Conservation (phyloP, 306 rosid genomes). For the Crotalaria pallida region DNA sequence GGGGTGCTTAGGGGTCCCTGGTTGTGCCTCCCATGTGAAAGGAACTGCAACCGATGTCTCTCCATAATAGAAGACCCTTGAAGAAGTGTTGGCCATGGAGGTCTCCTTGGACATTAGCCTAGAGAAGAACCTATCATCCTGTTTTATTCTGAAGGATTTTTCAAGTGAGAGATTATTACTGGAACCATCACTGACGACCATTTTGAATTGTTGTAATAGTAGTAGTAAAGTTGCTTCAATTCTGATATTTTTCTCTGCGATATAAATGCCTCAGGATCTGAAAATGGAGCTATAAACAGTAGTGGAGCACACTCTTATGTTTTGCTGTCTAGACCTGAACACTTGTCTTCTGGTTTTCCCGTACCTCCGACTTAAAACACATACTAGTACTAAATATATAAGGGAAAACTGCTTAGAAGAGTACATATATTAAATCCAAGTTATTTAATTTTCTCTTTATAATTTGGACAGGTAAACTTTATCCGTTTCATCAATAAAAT, state of each 20-base stretch:
- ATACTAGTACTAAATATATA: no score
- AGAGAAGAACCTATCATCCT: slow-evolving; percentile 35
- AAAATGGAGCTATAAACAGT: background rate
- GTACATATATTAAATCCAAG: no score
- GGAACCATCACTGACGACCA: slow-evolving; percentile 13
- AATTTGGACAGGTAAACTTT: no score
- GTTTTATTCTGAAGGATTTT: slow-evolving; percentile 34
- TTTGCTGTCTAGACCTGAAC: background rate
- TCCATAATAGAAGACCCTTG: slow-evolving; percentile 39
- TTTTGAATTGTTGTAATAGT: background rate
- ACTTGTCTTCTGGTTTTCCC: background rate
- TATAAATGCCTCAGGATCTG: background rate
- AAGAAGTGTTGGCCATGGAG: slow-evolving; percentile 30
- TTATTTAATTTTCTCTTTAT: no score
- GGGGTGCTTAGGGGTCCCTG: slow-evolving; percentile 45
- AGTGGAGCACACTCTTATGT: background rate
- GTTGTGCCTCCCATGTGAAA: slow-evolving; percentile 43
- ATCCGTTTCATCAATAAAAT: no score
- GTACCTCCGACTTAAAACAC: background rate
- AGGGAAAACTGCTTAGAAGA: no score
- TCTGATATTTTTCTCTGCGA: background rate
- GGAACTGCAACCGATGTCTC: slow-evolving; percentile 38
- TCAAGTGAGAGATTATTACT: slow-evolving; percentile 2
- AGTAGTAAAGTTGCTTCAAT: background rate
- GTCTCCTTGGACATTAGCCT: slow-evolving; percentile 32